phyloP scores from a whole-genome alignment of 306 rosid genomes.

The Purshia tridentata region DNA sequence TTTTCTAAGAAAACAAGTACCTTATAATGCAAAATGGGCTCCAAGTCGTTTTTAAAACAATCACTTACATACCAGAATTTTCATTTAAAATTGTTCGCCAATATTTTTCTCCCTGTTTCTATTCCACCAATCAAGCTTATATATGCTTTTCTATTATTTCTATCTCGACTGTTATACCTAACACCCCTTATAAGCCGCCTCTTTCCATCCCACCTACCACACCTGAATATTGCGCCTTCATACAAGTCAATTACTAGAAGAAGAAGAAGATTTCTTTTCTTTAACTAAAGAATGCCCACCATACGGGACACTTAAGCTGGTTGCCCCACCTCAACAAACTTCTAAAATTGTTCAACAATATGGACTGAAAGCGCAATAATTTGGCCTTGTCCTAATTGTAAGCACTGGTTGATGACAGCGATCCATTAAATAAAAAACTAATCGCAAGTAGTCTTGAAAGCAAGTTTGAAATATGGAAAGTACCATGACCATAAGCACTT shows the following conservation, averaged over 20 bases:
- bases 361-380: not conserved
- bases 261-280: not conserved
- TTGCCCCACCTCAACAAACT: slow-evolving; percentile 16
- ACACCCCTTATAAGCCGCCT: not conserved
- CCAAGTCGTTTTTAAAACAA: not conserved
- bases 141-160: not conserved
- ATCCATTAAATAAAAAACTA: not conserved
- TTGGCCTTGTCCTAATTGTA: not conserved
- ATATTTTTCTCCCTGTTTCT: not conserved
- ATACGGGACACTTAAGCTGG: not conserved
- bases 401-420: not conserved
- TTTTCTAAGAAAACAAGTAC: not conserved
- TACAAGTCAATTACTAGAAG: not conserved
- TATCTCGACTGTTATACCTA: slow-evolving; percentile 1
- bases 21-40: not conserved
- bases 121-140: not conserved
- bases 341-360: not conserved
- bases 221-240: not conserved
- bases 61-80: not conserved
- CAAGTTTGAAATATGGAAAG: not conserved
- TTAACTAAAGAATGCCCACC: slow-evolving; percentile 5
- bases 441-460: not conserved
- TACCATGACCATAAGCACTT: not conserved
- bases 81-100: not conserved
- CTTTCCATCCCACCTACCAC: slow-evolving; percentile 6